Evolutionary conservation across 73 alveolate species (phyloP).

Genomic region (Paramecium bursaria): DNA sequence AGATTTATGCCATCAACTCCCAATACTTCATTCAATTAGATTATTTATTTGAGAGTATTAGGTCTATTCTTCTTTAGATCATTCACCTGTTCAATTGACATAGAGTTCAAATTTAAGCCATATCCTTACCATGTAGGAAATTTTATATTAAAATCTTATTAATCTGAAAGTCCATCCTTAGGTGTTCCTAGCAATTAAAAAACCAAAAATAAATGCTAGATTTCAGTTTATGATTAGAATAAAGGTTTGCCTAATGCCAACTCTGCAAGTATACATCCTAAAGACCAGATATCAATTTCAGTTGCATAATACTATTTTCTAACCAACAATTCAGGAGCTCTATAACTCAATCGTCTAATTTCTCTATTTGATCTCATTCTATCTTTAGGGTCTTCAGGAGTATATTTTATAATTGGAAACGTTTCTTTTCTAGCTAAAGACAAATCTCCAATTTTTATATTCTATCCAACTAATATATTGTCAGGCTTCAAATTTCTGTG

Average conservation of each 20-base stretch:
- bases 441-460: slow-evolving; percentile 93
- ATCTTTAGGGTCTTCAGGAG: slow-evolving; percentile 99
- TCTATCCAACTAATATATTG: slow-evolving; percentile 86
- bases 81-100: slow-evolving; percentile 55
- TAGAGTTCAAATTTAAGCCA: slow-evolving; percentile 64
- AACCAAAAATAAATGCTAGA: slow-evolving; percentile 84
- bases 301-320: slow-evolving; percentile 86
- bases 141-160: slow-evolving; percentile 49
- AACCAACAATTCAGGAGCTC: slow-evolving; percentile 96
- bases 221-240: slow-evolving; percentile 91
- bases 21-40: slow-evolving; percentile 69
- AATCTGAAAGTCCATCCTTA: slow-evolving; percentile 55
- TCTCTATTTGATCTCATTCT: slow-evolving; percentile 97
- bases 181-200: slow-evolving; percentile 83
- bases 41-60: slow-evolving; percentile 59
- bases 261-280: slow-evolving; percentile 96
- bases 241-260: slow-evolving; percentile 85
- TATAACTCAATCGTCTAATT: slow-evolving; percentile 93
- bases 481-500: slow-evolving; percentile 97
- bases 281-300: slow-evolving; percentile 96
- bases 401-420: slow-evolving; percentile 88
- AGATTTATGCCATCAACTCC: slow-evolving; percentile 83
- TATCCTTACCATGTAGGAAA: slow-evolving; percentile 83
- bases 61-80: slow-evolving; percentile 75
- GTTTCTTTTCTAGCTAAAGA: slow-evolving; percentile 89